A percentile compares a stretch with the other conserved stretches of the same genome.
These are phyloP conservation scores for Sarocladiaceae sp. DNA, from an alignment of 2,329 filamentous ascomycete species.

Conservation along the genomic window DNA sequence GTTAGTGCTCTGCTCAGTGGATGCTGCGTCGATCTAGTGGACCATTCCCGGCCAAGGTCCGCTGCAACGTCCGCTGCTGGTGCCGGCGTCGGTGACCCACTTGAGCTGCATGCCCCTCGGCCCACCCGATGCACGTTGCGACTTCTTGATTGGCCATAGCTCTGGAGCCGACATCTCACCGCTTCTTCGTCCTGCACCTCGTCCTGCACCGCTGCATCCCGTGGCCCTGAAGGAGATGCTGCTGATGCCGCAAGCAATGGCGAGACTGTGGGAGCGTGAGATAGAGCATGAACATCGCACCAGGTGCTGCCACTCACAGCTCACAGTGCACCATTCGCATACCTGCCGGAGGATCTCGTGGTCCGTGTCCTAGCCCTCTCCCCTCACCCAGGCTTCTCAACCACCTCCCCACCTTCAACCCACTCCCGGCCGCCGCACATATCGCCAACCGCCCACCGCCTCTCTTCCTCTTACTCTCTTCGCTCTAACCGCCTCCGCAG, in stretches of 20 bases:
- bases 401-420: slow-evolving; percentile 9
- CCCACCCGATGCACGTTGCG: not conserved
- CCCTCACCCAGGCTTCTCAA: slow-evolving; percentile 1
- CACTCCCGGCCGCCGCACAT: slow-evolving; percentile 7
- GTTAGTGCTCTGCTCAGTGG: no score
- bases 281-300: not conserved
- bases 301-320: no score
- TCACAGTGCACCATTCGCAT: no score
- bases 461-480: slow-evolving; percentile 7
- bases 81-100: not conserved
- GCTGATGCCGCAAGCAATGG: no score
- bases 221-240: no score
- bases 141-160: not conserved
- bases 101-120: slow-evolving; percentile 8
- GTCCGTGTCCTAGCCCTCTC: slow-evolving; percentile 1
- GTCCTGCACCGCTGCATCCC: no score
- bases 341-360: not conserved
- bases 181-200: slow-evolving; percentile 8
- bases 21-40: no score
- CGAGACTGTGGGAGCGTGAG: not conserved
- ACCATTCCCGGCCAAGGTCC: no score
- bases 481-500: not conserved
- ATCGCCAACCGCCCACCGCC: slow-evolving; percentile 9
- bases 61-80: slow-evolving; percentile 1
- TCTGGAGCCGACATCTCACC: not conserved